Conservation (phyloP, 306 rosid species). For the Rosa persica region DNA sequence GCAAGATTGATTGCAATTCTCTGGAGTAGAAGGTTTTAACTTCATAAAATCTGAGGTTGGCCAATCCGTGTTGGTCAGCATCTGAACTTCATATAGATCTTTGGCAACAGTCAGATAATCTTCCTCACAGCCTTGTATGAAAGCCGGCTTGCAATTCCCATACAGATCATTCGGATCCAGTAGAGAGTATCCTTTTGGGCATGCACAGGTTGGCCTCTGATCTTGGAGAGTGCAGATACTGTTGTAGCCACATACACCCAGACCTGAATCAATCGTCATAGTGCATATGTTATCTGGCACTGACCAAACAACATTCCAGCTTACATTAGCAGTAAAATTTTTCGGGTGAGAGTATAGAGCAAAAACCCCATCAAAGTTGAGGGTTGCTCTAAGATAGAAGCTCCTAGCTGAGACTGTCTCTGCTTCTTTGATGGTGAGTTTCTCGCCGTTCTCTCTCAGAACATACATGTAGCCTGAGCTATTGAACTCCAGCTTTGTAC, state of each 20-base stretch:
- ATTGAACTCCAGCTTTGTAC: slow-evolving; percentile 33
- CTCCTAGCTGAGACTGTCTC: neutral
- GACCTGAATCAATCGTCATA: neutral
- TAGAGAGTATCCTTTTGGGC: slow-evolving; percentile 28
- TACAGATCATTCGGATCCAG: slow-evolving; percentile 26
- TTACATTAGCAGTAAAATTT: slow-evolving; percentile 4
- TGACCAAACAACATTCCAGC: slow-evolving; percentile 20
- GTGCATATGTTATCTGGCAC: slow-evolving; percentile 16
- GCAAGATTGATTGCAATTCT: slow-evolving; percentile 31
- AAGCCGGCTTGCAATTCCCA: slow-evolving; percentile 29
- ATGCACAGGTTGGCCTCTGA: slow-evolving; percentile 31
- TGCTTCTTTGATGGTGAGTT: neutral
- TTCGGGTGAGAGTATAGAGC: slow-evolving; percentile 32
- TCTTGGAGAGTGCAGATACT: slow-evolving; percentile 37
- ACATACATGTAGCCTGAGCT: slow-evolving; percentile 38
- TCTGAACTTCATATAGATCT: slow-evolving; percentile 19
- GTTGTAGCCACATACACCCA: slow-evolving; percentile 50
- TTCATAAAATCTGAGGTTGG: slow-evolving; percentile 22
- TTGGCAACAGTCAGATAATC: neutral
- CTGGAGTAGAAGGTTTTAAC: slow-evolving; percentile 10
- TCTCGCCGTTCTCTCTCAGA: slow-evolving; percentile 26
- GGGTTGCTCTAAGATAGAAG: slow-evolving; percentile 41
- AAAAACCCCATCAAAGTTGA: slow-evolving; percentile 54
- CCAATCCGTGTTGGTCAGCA: slow-evolving; percentile 32
- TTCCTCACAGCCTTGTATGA: slow-evolving; percentile 29